Evolutionary conservation across 805 yeast genomes (phyloP), one percentile per base, ranked within the genome.

Genomic region (Cyberlindnera saturnus): DNA sequence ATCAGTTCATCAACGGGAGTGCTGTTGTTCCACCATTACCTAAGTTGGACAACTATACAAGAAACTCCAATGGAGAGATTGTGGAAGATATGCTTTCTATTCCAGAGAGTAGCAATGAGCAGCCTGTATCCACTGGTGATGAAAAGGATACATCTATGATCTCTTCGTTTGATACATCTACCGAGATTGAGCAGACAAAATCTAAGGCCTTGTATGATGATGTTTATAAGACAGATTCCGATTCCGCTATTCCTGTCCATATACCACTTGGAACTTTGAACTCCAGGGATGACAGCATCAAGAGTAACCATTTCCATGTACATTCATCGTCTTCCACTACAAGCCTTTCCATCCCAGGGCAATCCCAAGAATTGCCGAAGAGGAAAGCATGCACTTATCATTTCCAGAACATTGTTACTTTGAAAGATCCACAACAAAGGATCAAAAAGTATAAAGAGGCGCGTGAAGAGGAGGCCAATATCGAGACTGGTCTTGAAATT

Each of bases 401-500:
- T 48, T 66, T 77, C 71, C 69, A 65, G 41, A 61, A 57, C 43
- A 71, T 68, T 36, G 62, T 65, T 61, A 53, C 62, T 20, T 53
- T 62, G 31, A 66, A 69, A 4, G 72, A 70, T 46, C 65, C 75
- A 3, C 61, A 56, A 32, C 71, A 63, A 55, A 71, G 74, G 47
- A 69, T 67, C 30, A 58, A 47, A 43, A 69, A 64, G 35, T 69
- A 69, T 48, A 64, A 62, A 47, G 71, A 63, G 13, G 79, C 71
- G 16, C 64, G 73, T 47, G 57, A 46, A 18, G 70, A 65, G 44
- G 77, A 72, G 42, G 44, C 59, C 1, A 65, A 63, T 6, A 70
- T 67, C 48, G 80, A 80, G 40, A 69, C 81, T 0, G 86, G 86
- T 1, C 60, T 82, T n/a, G 70, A 70, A 19, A 64, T 69, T 2